Evolutionary conservation across 768 basidiomycete genomes (phyloP).

Genomic region (Tulasnella sp.): DNA sequence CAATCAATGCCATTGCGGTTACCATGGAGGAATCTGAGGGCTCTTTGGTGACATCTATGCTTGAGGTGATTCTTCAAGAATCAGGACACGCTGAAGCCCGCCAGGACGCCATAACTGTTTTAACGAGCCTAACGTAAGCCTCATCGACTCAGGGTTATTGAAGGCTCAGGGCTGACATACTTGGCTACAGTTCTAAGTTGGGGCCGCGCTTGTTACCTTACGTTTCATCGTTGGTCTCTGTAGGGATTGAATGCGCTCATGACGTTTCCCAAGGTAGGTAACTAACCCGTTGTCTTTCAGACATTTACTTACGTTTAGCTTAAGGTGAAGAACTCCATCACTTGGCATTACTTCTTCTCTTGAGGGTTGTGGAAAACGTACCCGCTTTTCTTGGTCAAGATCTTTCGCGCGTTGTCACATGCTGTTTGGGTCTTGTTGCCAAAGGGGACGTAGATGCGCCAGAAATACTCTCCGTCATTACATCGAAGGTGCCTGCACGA

Average conservation of each 20-base stretch:
- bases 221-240: conserved; percentile 65
- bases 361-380: conserved; percentile 58
- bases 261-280: not conserved
- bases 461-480: conserved; percentile 29
- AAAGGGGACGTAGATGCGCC: not conserved
- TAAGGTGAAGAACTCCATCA: not conserved
- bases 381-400: conserved; percentile 81
- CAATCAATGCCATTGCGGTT: conserved; percentile 56
- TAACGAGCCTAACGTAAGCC: conserved; percentile 38
- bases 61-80: not conserved
- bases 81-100: not conserved
- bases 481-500: conserved; percentile 21
- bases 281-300: not conserved
- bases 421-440: not conserved
- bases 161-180: not conserved
- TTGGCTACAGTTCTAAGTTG: conserved; percentile 55
- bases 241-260: conserved; percentile 40
- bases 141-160: not conserved
- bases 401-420: conserved; percentile 48
- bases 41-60: conserved; percentile 44
- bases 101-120: conserved; percentile 56
- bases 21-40: conserved; percentile 68
- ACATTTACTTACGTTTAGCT: not conserved
- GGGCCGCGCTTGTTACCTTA: conserved; percentile 86
- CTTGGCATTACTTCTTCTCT: not conserved